Percentiles rank a stretch among this genome's conserved stretches.
Evolutionary conservation across 331 rosid genomes (phyloP).

Genomic region (Quercus lobata): DNA sequence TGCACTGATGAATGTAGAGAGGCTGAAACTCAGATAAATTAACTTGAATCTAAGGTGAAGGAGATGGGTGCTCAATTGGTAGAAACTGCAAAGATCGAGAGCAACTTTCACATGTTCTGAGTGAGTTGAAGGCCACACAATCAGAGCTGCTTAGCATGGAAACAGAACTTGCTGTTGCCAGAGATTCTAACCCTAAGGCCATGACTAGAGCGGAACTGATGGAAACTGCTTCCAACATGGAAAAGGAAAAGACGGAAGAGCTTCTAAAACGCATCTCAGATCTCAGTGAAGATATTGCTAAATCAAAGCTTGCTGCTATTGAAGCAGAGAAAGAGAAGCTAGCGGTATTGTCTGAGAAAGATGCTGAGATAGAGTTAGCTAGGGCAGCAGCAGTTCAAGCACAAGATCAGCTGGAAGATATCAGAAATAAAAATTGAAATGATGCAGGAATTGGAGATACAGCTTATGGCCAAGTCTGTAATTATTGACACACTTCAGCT

Average conservation of each 20-base stretch:
- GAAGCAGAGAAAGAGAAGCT: conserved; percentile 36
- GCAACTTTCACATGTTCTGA: conserved; percentile 36
- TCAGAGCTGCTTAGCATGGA: conserved; percentile 49
- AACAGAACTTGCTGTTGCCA: conserved; percentile 44
- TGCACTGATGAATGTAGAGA: conserved; percentile 24
- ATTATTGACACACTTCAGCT: conserved; percentile 18
- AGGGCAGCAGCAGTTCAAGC: conserved; percentile 21
- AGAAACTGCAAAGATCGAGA: conserved; percentile 28
- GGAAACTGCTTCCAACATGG: conserved; percentile 34
- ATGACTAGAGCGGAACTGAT: conserved; percentile 22
- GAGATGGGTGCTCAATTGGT: conserved; percentile 36
- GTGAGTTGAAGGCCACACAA: conserved; percentile 43
- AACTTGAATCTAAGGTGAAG: conserved; percentile 42
- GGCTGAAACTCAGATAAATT: conserved; percentile 20
- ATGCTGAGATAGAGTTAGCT: conserved; percentile 40
- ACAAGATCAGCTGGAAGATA: conserved; percentile 32
- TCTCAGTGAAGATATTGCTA: conserved; percentile 37
- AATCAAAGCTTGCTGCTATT: conserved; percentile 27
- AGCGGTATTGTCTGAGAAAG: conserved; percentile 31
- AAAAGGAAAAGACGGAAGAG: conserved; percentile 41
- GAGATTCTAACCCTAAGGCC: conserved; percentile 47
- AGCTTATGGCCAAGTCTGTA: conserved; percentile 16
- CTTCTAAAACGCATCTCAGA: conserved; percentile 43
- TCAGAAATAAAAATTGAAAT: conserved; percentile 24
- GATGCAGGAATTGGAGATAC: conserved; percentile 27